phyloP scores from a whole-genome alignment of 352 stramenopile genomes.

The Thalassiosira livingstoniorum region DNA sequence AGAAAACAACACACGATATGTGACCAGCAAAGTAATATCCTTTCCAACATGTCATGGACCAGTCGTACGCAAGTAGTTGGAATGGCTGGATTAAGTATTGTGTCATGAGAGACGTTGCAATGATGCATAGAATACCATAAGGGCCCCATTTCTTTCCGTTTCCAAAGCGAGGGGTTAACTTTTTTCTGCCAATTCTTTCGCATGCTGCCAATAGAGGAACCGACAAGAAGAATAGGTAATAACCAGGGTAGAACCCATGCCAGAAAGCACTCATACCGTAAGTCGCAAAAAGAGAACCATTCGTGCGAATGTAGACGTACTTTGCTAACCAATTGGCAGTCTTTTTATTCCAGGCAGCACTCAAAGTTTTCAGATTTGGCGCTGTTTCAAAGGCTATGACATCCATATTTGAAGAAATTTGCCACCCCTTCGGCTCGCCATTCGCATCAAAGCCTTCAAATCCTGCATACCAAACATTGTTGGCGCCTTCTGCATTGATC shows the following conservation, averaged over 20 bases:
- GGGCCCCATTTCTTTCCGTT: slow-evolving; percentile 71
- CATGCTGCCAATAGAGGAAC: slow-evolving; percentile 81
- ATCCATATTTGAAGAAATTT: slow-evolving; percentile 95
- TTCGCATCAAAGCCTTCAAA: slow-evolving; percentile 95
- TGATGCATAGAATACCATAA: slow-evolving; percentile 76
- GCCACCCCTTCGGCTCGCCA: slow-evolving; percentile 90
- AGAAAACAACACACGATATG: slow-evolving; percentile 73
- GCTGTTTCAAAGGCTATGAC: slow-evolving; percentile 95
- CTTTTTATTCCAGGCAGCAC: slow-evolving; percentile 96
- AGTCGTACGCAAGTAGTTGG: slow-evolving; percentile 73
- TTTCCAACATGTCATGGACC: slow-evolving; percentile 71
- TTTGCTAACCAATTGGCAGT: slow-evolving; percentile 94
- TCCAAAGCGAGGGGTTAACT: slow-evolving; percentile 83
- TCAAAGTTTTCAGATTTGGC: slow-evolving; percentile 90
- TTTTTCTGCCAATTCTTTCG: slow-evolving; percentile 84
- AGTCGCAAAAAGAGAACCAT: slow-evolving; percentile 91
- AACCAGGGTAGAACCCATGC: slow-evolving; percentile 99
- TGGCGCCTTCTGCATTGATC: slow-evolving; percentile 89
- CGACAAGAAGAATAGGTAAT: slow-evolving; percentile 96
- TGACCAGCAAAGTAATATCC: slow-evolving; percentile 83
- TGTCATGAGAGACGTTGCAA: slow-evolving; percentile 73
- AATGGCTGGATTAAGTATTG: slow-evolving; percentile 85
- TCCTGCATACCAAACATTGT: slow-evolving; percentile 87
- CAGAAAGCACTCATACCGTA: slow-evolving; percentile 96
- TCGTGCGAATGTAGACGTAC: slow-evolving; percentile 97